Conservation (phyloP, 1,284 basidiomycete species). For the Cryptococcus sp. region DNA sequence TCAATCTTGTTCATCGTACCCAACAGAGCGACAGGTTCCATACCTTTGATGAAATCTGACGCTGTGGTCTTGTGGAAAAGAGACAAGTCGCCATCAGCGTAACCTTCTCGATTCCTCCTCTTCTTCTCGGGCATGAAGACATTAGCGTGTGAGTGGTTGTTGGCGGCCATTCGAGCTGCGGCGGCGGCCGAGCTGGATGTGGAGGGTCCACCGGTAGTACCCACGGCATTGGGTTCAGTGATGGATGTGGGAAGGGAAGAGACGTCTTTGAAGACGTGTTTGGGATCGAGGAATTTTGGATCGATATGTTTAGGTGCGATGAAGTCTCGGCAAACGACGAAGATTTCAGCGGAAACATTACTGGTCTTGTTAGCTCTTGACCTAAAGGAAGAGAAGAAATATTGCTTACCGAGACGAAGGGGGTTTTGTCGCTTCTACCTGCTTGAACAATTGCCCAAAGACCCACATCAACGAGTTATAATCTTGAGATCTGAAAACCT, state of each 20-base stretch:
- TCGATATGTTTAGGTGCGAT: constrained; percentile 93
- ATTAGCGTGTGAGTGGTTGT: constrained; percentile 61
- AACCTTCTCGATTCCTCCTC: constrained; percentile 86
- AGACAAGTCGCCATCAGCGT: constrained; percentile 90
- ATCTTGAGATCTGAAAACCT: constrained; percentile 97
- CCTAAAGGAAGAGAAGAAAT: background rate
- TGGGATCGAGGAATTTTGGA: constrained; percentile 96
- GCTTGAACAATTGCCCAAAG: constrained; percentile 92
- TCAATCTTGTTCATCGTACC: constrained; percentile 79
- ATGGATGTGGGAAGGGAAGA: constrained; percentile 50
- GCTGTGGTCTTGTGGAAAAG: constrained; percentile 74
- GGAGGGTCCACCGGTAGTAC: background rate
- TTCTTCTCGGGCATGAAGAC: constrained; percentile 98
- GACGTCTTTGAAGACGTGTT: constrained; percentile 95
- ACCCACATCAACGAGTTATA: constrained; percentile 99
- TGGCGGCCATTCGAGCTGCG: constrained; percentile 27
- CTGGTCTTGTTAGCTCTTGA: constrained; percentile 47
- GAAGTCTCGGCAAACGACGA: constrained; percentile 96
- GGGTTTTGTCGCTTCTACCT: constrained; percentile 98
- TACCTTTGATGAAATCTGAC: constrained; percentile 64
- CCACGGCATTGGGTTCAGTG: constrained; percentile 15
- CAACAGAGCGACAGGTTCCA: constrained; percentile 73
- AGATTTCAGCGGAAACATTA: constrained; percentile 99
- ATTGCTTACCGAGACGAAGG: constrained; percentile 78
- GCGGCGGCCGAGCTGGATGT: constrained; percentile 12